Evolutionary conservation across 306 rosid species (phyloP), one percentile per base, ranked within the genome.

Genomic region (cucumber (Cucumis sativus)): DNA sequence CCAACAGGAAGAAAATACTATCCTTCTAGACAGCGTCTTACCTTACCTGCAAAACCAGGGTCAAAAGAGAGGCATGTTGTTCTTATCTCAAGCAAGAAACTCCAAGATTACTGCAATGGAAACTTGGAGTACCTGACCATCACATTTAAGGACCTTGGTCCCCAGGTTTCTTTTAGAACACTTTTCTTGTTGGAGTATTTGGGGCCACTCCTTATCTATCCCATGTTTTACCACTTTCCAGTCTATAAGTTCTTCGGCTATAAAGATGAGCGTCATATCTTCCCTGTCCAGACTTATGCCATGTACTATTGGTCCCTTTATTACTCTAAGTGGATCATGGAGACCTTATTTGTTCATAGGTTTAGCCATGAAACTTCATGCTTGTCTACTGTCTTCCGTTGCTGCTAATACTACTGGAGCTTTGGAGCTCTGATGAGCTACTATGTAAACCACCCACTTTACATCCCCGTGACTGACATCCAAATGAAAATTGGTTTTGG

Each of bases 311-410:
- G 97, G 97, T 94, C 96, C 70, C 89, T 94, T 89, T 97, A 94
- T 75, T 94, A 94, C 83, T 86, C 87, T 80, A 94, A 94, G 78
- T 89, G 97, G 75, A 94, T 94, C 80, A 69, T 90, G 85, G 98
- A 94, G 75, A 94, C 98, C 9, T 91, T 90, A 80, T 94, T 91
- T 2, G 83, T 94, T 72, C 96, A 91, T 85, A 90, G 97, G 79
- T 94, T 91, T 83, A 91, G 98, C 83, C 98, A 91, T 63, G 95
- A 95, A 37, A 91, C 97, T 68, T 91, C 97, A 21, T 95, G 95
- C 39, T 85, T 94, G 60, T 86, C 96, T 61, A 91, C 88, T 79
- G 98, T 94, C 81, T 86, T 90, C 23, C 91, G 98, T 18, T 90
- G 90, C 79, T 94, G 97, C 68, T 89, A 90, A 13, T 91, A 94